Base-by-base conservation (phyloP, 116 monocot species). In the Iris pallida region DNA sequence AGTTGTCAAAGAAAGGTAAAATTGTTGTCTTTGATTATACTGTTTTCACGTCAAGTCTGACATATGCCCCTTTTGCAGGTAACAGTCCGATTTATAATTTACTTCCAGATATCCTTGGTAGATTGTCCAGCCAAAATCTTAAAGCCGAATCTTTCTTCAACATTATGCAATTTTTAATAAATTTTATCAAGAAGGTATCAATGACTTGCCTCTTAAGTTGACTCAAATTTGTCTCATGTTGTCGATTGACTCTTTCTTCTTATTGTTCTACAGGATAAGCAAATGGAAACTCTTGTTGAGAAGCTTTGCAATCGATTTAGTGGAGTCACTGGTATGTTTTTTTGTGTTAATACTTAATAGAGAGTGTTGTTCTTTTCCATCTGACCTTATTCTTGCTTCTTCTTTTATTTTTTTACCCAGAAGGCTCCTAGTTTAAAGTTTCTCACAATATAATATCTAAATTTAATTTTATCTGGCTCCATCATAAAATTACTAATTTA, bases 231-330 rank as follows among this genome's bases (percentile, higher is more conserved):
- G 12, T 73, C 55, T 78, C 44, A 2, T 0, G 3, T 62, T 11
- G 42, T 55, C 59, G 53, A n/a, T 45, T 59, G 53, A 46, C 55
- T 53, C 65, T 67, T 19, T 30, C 66, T 58, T 41, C 41, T 15
- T 60, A 20, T 15, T 51, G 45, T 57, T 60, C 59, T 69, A 61
- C 71, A 99, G 99, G 99, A 99, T 68, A 99, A 86, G 70, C 94
- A 99, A 85, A 99, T 99, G 99, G 99, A 99, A 84, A 82, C 84
- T 52, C 93, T 99, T 71, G 94, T 99, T 73, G 99, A 99, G 69
- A 99, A 99, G 79, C 94, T 99, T 51, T 99, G 99, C 75, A 88
- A 86, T 69, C 75, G 99, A 53, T 93, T 99, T 75, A 81, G 57
- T 68, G 93, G 93, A 71, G 80, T 86, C 30, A 78, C 69, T 71